Base-by-base conservation (phyloP, 352 stramenopile species). In the Peronosclerospora sorghi region DNA sequence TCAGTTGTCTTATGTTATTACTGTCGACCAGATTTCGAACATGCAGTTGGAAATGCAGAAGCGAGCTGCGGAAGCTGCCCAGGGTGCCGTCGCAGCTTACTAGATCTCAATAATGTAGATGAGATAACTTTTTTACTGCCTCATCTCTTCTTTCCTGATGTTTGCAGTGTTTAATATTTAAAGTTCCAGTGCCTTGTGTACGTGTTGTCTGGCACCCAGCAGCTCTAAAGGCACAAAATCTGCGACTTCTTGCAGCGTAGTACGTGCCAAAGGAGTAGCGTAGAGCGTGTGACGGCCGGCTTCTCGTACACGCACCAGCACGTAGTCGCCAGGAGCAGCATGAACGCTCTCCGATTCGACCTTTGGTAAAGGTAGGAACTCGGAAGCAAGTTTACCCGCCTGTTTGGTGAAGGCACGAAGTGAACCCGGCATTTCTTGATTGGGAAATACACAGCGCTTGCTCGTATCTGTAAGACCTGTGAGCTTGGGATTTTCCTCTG, bases 31-130 rank as follows among this genome's bases (percentile, higher is more conserved):
- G 77, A 95, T 97, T 61, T 79, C 90, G 35, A 68, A 68, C 46
- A 71, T 88, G 60, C 79, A 95, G 59, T 79, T 88, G 79, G 75
- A 88, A 44, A 92, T 94, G 82, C 82, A 91, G 58, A 86, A 86
- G 58, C 69, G 73, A 20, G 82, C 82, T 4, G 73, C 76, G 18
- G 82, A 92, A 49, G 80, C 79, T 12, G 77, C 80, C 19, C 63
- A 71, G 21, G 68, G 69, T 38, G 80, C 73, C 18, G 63, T 80
- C 6, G 64, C 59, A 13, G 45, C 70, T 35, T 63, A 82, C 13
- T 63, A 63, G 42, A 35, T 41, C 19, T 24, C 27, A 28, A 24
- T 23, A 43, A 10, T 9, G n/a, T 24, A n/a, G 35, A 15, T 20
- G 13, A 41, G 1, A 26, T 9, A 19, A n/a, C 13, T 39, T n/a